Base-by-base conservation (phyloP, 352 stramenopile genomes). In the Phytophthora podocarpi region DNA sequence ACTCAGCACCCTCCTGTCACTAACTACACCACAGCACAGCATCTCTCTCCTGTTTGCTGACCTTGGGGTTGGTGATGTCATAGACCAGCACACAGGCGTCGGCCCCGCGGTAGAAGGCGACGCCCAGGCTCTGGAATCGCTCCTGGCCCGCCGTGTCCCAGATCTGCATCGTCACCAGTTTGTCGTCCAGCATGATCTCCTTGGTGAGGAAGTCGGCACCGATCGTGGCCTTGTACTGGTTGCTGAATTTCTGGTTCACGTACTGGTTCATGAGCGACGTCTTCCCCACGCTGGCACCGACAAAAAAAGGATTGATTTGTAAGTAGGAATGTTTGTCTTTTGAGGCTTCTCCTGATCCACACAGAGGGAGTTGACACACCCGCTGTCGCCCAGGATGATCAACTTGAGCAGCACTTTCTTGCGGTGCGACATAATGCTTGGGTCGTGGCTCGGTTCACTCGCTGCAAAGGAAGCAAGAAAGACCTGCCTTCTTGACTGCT, bases 181-280 rank as follows among this genome's bases (percentile, higher is more conserved):
- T 98, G 64, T 98, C 91, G 70, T 98, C 90, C 52, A 98, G 85
- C 72, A 97, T 93, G 47, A 93, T 94, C 71, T 99, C 96, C 71
- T 99, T 99, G 12, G 95, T 97, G 40, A 99, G 82, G 70, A 99
- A 99, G 74, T 99, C 98, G 23, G 98, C 97, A 43, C 98, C 98
- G 74, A 99, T 99, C 5, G 98, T 99, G 18, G 97, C 97, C 70
- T 99, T 99, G 85, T 99, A 99, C 81, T 99, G 96, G 58, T 95
- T 98, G 28, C 90, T 97, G 77, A 99, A 99, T 74, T 97, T 98
- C 63, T 99, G 92, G 56, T 98, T 98, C 57, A 99, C 95, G 78
- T 99, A 99, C 72, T 99, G 96, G 80, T 99, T 99, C 97, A 99
- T 99, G 28, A 99, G 79, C 41, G 95, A 99, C 40, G 97, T 99